Conservation (phyloP, 495 filamentous ascomycete species). For the Elasticomyces elasticus region DNA sequence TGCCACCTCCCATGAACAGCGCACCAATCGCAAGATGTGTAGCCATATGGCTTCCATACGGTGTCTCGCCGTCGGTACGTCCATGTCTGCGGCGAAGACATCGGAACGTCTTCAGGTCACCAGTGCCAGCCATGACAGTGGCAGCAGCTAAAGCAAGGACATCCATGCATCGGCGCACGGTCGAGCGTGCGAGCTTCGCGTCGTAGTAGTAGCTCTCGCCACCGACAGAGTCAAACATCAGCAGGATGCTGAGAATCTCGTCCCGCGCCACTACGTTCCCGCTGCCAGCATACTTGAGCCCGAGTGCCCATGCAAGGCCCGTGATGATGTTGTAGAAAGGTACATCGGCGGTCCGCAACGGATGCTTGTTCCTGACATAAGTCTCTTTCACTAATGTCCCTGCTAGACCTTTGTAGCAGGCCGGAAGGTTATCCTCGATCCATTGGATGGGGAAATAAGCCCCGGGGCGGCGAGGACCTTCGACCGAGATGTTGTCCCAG, state of each 20-base stretch:
- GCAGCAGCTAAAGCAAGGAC: conserved; percentile 69
- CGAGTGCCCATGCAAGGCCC: conserved; percentile 77
- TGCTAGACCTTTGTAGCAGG: conserved; percentile 46
- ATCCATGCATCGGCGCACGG: conserved; percentile 83
- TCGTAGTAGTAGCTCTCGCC: conserved; percentile 66
- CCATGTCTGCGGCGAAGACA: conserved; percentile 80
- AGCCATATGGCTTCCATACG: conserved; percentile 89
- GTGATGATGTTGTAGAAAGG: conserved; percentile 88
- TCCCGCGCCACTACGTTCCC: conserved; percentile 61
- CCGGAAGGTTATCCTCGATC: conserved; percentile 63
- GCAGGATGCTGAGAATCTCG: conserved; percentile 71
- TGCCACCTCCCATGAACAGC: conserved; percentile 85
- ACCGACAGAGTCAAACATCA: conserved; percentile 69
- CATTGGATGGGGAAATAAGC: too few species aligned
- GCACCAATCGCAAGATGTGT: conserved; percentile 84
- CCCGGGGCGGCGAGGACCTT: too few species aligned
- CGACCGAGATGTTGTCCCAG: conserved; percentile 62
- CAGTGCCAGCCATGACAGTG: conserved; percentile 89
- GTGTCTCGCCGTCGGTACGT: conserved; percentile 69
- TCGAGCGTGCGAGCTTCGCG: conserved; percentile 64
- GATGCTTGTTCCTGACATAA: conserved; percentile 31
- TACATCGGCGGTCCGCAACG: conserved; percentile 64
- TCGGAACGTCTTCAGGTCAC: conserved; percentile 82
- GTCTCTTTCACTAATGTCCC: conserved; percentile 46
- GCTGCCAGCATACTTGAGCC: conserved; percentile 80